A percentile compares a stretch with the other conserved stretches of the same genome.
These are phyloP conservation scores for Cryptococcus sp. DNA, from an alignment of 1,284 basidiomycete genomes.

Conservation along the genomic window DNA sequence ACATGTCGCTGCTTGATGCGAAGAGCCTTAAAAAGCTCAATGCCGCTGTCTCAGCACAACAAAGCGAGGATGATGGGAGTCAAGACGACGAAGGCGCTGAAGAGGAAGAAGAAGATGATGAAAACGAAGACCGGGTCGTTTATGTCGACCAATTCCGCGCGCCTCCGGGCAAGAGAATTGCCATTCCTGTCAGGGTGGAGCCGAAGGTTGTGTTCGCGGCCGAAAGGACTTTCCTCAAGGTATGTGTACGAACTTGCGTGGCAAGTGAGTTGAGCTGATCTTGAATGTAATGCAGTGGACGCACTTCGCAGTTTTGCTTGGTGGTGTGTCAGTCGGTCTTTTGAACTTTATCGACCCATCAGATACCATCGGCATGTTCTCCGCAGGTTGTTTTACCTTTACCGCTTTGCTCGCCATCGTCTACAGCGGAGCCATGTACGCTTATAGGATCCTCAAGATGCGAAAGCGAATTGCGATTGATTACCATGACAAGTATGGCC, in stretches of 20 bases:
- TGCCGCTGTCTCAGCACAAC: constrained; percentile 59
- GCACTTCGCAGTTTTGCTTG: constrained; percentile 85
- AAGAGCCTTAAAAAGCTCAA: constrained; percentile 56
- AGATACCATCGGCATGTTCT: constrained; percentile 77
- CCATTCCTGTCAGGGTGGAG: constrained; percentile 90
- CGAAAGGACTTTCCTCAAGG: constrained; percentile 64
- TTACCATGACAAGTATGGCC: constrained; percentile 86
- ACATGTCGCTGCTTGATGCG: constrained; percentile 46
- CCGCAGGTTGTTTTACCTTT: constrained; percentile 82
- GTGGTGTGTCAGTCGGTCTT: constrained; percentile 82
- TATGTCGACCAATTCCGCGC: constrained; percentile 76
- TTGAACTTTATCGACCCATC: constrained; percentile 82
- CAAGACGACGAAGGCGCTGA: constrained; percentile 52
- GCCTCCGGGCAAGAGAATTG: constrained; percentile 83
- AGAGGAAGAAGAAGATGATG: constrained; percentile 49
- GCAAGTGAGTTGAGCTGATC: background rate
- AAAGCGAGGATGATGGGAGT: constrained; percentile 34
- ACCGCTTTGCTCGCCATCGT: constrained; percentile 85
- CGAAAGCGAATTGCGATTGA: constrained; percentile 68
- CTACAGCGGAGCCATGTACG: constrained; percentile 84
- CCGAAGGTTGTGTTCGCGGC: constrained; percentile 94
- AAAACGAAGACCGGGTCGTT: constrained; percentile 39
- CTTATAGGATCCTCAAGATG: constrained; percentile 78
- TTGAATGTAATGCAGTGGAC: constrained; percentile 64
- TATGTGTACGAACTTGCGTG: constrained; percentile 12